A percentile compares a stretch with the other conserved stretches of the same genome.
These are phyloP conservation scores for Dendrobium catenatum DNA, from an alignment of 106 monocot species.

Conservation along the genomic window DNA sequence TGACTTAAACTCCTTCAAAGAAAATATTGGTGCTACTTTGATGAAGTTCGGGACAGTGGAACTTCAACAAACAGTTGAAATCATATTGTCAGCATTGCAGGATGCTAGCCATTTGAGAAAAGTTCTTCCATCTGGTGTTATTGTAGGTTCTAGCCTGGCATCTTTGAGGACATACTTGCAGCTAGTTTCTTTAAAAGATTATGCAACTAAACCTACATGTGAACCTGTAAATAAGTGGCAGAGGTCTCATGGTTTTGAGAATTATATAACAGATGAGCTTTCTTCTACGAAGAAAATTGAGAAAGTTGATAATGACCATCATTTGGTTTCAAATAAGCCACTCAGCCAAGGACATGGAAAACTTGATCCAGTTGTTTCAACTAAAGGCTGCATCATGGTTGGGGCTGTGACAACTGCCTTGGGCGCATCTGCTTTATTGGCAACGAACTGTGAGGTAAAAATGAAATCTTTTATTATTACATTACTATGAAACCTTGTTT, in stretches of 20 bases:
- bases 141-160: slow-evolving; percentile 71
- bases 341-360: not conserved
- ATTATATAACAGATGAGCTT: slow-evolving; percentile 6
- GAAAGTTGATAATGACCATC: slow-evolving; percentile 12
- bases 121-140: slow-evolving; percentile 73
- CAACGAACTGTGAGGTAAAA: slow-evolving; percentile 51
- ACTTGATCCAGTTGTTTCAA: slow-evolving; percentile 11
- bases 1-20: slow-evolving; percentile 27
- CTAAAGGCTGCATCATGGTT: slow-evolving; percentile 38
- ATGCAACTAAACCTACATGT: slow-evolving; percentile 18
- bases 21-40: slow-evolving; percentile 10
- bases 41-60: slow-evolving; percentile 54
- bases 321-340: slow-evolving; percentile 12
- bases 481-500: slow-evolving; percentile 3
- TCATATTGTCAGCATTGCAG: slow-evolving; percentile 46
- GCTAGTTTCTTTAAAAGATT: slow-evolving; percentile 34
- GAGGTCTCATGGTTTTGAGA: slow-evolving; percentile 12
- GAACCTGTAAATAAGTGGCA: slow-evolving; percentile 16
- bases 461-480: slow-evolving; percentile 14
- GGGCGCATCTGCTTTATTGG: slow-evolving; percentile 71
- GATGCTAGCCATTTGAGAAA: slow-evolving; percentile 46
- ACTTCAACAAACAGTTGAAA: slow-evolving; percentile 31
- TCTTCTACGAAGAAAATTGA: slow-evolving; percentile 2
- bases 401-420: slow-evolving; percentile 76
- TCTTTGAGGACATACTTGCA: slow-evolving; percentile 66